A percentile compares a stretch with the other conserved stretches of the same genome.
These are phyloP conservation scores for Meyerozyma guilliermondii DNA, from an alignment of 1,139 yeast genomes.

Conservation along the genomic window DNA sequence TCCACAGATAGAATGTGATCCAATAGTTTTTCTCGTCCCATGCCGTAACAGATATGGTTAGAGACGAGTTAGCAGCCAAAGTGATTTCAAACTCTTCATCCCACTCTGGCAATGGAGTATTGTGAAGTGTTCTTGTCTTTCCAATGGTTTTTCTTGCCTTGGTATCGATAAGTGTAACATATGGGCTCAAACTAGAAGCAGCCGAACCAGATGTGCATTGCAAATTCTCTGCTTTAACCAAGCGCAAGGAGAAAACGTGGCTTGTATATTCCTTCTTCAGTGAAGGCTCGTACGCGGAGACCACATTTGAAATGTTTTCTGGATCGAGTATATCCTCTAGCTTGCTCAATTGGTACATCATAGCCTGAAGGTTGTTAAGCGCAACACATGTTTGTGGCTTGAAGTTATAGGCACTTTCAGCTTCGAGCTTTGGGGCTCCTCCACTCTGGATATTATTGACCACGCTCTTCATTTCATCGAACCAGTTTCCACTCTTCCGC, in stretches of 20 bases:
- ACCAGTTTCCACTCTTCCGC: slow-evolving; percentile 31
- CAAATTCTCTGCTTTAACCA: slow-evolving; percentile 69
- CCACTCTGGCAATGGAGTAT: slow-evolving; percentile 75
- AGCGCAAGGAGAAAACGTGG: slow-evolving; percentile 61
- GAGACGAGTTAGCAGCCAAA: slow-evolving; percentile 32
- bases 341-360: slow-evolving; percentile 52
- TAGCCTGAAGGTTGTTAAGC: slow-evolving; percentile 63
- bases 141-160: slow-evolving; percentile 55
- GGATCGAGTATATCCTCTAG: slow-evolving; percentile 63
- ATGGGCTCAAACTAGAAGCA: slow-evolving; percentile 54
- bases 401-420: slow-evolving; percentile 58
- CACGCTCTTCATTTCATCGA: slow-evolving; percentile 41
- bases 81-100: slow-evolving; percentile 79
- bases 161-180: slow-evolving; percentile 65
- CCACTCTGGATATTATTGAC: slow-evolving; percentile 40
- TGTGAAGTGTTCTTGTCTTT: slow-evolving; percentile 61
- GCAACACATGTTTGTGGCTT: slow-evolving; percentile 66
- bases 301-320: slow-evolving; percentile 48
- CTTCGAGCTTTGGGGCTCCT: slow-evolving; percentile 24
- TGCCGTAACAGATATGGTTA: slow-evolving; percentile 53
- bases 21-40: slow-evolving; percentile 63
- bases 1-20: slow-evolving; percentile 67
- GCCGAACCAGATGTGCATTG: slow-evolving; percentile 41
- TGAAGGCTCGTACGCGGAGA: slow-evolving; percentile 30
- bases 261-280: slow-evolving; percentile 29